Evolutionary conservation across 108 stramenopile species (phyloP).

Genomic region (Aurantiochytrium sp.): DNA sequence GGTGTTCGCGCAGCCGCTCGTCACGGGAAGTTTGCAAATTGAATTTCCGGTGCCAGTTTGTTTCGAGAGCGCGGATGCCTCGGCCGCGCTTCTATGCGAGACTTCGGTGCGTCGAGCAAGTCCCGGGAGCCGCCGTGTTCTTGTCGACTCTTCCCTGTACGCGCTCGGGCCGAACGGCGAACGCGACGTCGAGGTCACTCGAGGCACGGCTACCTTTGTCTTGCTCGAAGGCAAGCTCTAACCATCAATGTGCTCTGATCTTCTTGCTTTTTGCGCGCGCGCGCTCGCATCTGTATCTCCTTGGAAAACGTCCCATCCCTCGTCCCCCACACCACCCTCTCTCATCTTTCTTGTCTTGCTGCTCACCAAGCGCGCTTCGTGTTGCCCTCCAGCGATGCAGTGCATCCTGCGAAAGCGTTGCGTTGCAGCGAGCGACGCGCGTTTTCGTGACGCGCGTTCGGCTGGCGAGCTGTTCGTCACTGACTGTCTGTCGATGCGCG

Average conservation of each 20-base stretch:
- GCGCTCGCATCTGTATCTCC: too few species aligned
- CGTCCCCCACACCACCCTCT: too few species aligned
- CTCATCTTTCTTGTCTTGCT: too few species aligned
- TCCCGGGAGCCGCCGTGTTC: neutral
- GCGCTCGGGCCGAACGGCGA: neutral
- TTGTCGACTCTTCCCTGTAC: neutral
- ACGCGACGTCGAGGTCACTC: neutral
- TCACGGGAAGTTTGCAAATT: neutral
- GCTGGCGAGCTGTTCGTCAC: too few species aligned
- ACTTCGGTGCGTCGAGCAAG: neutral
- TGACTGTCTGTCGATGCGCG: too few species aligned
- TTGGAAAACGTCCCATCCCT: too few species aligned
- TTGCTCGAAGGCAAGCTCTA: neutral
- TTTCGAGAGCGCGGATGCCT: neutral
- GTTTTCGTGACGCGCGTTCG: too few species aligned
- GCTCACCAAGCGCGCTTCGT: too few species aligned
- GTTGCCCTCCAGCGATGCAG: too few species aligned
- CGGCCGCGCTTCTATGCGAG: neutral
- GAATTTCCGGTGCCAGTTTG: neutral
- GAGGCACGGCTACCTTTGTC: neutral
- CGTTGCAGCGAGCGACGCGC: too few species aligned
- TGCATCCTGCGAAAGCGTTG: too few species aligned
- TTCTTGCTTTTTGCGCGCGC: too few species aligned
- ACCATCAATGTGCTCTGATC: neutral
- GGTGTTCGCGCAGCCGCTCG: neutral